These are phyloP conservation scores for Eimeria maxima DNA, from an alignment of 169 alveolate genomes.

Conservation along the genomic window DNA sequence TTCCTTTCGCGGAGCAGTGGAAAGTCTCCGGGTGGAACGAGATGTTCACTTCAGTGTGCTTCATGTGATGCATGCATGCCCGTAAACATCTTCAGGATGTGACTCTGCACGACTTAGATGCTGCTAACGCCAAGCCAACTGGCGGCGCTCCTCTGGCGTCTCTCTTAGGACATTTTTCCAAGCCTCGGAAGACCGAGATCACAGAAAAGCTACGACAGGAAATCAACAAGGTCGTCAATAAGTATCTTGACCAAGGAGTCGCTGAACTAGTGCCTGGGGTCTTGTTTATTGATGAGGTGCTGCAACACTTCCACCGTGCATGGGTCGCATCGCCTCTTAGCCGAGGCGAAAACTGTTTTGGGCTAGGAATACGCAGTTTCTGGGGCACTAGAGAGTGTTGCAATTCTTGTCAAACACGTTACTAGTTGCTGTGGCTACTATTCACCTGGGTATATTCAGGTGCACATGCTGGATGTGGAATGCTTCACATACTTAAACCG, in stretches of 20 bases:
- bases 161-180: conserved; percentile 97
- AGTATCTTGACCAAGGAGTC: conserved; percentile 96
- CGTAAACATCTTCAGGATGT: conserved; percentile 94
- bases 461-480: conserved; percentile 99
- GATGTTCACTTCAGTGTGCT: background rate
- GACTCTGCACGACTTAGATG: conserved; percentile 99
- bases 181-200: conserved; percentile 99
- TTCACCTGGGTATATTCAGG: conserved; percentile 43
- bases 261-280: conserved; percentile 99
- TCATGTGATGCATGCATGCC: background rate
- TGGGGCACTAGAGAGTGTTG: background rate
- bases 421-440: background rate
- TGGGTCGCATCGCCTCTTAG: background rate
- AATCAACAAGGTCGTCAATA: conserved; percentile 99
- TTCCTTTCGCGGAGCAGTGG: background rate
- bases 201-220: conserved; percentile 99
- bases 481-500: conserved; percentile 99
- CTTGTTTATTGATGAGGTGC: conserved; percentile 99
- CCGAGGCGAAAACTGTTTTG: background rate
- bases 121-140: conserved; percentile 98
- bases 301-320: background rate
- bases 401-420: background rate
- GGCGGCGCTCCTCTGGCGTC: conserved; percentile 99
- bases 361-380: background rate
- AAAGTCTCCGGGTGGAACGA: background rate